phyloP scores from a whole-genome alignment of 106 monocot genomes.

The Dendrobium chrysotoxum region DNA sequence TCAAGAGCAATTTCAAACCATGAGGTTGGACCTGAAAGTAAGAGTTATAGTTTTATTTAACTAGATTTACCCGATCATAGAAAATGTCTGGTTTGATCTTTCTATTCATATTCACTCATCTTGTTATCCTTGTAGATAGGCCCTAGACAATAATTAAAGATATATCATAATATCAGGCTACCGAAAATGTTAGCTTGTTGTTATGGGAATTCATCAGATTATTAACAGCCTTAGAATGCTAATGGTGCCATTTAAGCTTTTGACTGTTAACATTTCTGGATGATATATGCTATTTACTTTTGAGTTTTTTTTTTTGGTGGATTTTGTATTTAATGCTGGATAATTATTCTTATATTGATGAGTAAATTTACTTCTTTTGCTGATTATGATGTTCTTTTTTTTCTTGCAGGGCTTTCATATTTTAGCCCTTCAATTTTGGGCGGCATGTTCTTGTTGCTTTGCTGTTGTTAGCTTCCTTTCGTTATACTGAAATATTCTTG shows the following conservation, averaged over 20 bases:
- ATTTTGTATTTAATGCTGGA: not conserved
- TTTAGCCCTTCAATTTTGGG: slow-evolving; percentile 69
- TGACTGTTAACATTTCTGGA: not conserved
- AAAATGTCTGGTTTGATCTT: not conserved
- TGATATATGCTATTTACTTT: not conserved
- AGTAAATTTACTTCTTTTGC: not conserved
- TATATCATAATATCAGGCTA: not conserved
- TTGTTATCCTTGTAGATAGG: not conserved
- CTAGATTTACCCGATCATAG: not conserved
- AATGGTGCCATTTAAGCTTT: not conserved
- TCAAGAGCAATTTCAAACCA: slow-evolving; percentile 36
- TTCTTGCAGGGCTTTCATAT: slow-evolving; percentile 42
- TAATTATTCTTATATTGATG: not conserved
- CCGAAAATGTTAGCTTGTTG: not conserved
- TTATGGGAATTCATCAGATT: not conserved
- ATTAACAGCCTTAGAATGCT: not conserved
- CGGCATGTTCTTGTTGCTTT: slow-evolving; percentile 55
- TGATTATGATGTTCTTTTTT: slow-evolving; percentile 13
- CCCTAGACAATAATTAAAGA: not conserved
- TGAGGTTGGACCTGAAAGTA: slow-evolving; percentile 45
- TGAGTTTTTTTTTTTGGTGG: not conserved
- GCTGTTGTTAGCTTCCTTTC: slow-evolving; percentile 51
- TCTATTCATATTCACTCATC: not conserved
- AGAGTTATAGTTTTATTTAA: not conserved
- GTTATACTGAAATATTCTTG: slow-evolving; percentile 21